Conservation (phyloP, 1,139 yeast genomes). For the Pichia sp. region DNA sequence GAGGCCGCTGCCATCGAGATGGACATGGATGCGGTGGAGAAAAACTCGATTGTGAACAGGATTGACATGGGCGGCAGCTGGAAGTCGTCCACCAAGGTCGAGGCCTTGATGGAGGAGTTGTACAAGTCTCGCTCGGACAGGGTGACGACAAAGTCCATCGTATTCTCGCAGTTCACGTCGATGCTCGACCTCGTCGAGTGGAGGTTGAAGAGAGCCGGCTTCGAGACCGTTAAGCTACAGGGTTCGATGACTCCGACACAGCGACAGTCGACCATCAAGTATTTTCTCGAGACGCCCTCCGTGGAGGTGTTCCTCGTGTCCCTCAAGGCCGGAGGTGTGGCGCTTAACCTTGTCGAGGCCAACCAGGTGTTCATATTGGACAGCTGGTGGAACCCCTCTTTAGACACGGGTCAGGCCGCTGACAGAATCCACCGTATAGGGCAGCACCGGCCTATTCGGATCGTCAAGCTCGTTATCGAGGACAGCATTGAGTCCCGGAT, state of each 20-base stretch:
- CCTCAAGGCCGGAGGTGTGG: constrained; percentile 97
- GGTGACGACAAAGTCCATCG: constrained; percentile 90
- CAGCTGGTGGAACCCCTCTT: constrained; percentile 99
- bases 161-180: constrained; percentile 93
- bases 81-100: constrained; percentile 93
- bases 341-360: constrained; percentile 91
- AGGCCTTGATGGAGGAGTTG: constrained; percentile 89
- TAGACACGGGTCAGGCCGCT: constrained; percentile 91
- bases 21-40: constrained; percentile 57
- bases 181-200: constrained; percentile 95
- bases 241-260: constrained; percentile 97
- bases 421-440: constrained; percentile 98
- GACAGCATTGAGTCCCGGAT: constrained; percentile 96
- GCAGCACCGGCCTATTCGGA: constrained; percentile 90
- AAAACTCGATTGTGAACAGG: constrained; percentile 84
- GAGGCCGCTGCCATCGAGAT: constrained; percentile 84
- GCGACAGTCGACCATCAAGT: constrained; percentile 82
- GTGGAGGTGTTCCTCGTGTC: constrained; percentile 94
- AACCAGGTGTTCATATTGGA: constrained; percentile 92
- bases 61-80: constrained; percentile 82
- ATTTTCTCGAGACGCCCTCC: constrained; percentile 85
- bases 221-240: constrained; percentile 85
- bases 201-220: constrained; percentile 91
- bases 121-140: constrained; percentile 81
- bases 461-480: constrained; percentile 87